phyloP scores from a whole-genome alignment of 1,284 basidiomycete genomes.

The Boletus sp. region DNA sequence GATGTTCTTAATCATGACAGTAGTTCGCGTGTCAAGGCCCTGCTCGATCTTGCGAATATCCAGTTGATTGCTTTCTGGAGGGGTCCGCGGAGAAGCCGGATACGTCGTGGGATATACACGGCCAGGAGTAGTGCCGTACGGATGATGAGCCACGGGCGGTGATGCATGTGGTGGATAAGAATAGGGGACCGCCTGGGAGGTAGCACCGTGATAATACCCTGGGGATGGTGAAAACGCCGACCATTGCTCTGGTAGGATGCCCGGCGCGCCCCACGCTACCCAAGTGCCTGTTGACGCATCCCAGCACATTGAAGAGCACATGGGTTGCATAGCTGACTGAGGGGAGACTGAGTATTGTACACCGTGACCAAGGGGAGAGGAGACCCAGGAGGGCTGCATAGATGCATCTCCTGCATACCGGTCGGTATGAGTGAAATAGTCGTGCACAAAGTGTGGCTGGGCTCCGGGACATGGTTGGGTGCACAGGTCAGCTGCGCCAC shows the following conservation, averaged over 20 bases:
- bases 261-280: conserved; percentile 31
- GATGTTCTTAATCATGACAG: conserved; percentile 86
- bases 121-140: conserved; percentile 19
- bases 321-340: conserved; percentile 27
- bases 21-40: conserved; percentile 76
- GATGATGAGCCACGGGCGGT: conserved; percentile 21
- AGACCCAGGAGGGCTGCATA: conserved; percentile 29
- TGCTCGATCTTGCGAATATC: conserved; percentile 67
- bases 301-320: conserved; percentile 31
- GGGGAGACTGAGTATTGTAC: conserved; percentile 31
- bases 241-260: conserved; percentile 30
- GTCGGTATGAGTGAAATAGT: conserved; percentile 29
- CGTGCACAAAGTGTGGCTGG: conserved; percentile 27
- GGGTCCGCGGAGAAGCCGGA: conserved; percentile 27
- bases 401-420: conserved; percentile 22
- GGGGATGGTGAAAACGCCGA: conserved; percentile 26
- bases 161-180: conserved; percentile 28
- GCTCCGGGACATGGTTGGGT: conserved; percentile 17
- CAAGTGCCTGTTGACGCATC: conserved; percentile 29
- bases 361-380: conserved; percentile 27
- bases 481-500: conserved; percentile 31
- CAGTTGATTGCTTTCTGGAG: conserved; percentile 61
- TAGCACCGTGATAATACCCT: conserved; percentile 29
- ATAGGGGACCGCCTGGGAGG: conserved; percentile 26
- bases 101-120: conserved; percentile 27